Conservation (phyloP, 2,329 filamentous ascomycete species). For the Cytospora piceae region DNA sequence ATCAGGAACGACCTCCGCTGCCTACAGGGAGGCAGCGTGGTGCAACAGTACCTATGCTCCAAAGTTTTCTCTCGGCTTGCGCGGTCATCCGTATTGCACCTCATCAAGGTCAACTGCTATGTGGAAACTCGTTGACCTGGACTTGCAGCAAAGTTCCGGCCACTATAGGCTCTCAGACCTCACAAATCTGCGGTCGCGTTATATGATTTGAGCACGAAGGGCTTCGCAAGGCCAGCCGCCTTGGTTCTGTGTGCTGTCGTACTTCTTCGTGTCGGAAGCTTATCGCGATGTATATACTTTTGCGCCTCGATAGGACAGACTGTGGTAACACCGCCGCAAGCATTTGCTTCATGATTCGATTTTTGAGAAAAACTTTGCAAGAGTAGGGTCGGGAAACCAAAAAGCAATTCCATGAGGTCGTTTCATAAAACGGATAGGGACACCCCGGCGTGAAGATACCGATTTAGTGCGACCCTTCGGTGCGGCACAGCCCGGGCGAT, state of each 20-base stretch:
- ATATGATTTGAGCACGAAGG: not conserved
- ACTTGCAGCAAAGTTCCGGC: not conserved
- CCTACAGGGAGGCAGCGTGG: not conserved
- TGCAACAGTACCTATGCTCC: not conserved
- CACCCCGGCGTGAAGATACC: not conserved
- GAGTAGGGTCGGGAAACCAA: not conserved
- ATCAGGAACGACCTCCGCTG: not conserved
- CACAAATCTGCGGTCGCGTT: not conserved
- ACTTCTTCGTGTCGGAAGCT: not conserved
- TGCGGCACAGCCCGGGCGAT: slow-evolving; percentile 2
- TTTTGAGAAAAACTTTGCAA: not conserved
- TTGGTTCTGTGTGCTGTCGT: not conserved
- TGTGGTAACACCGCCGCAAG: not conserved
- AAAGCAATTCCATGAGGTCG: not conserved
- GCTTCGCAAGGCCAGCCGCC: not conserved
- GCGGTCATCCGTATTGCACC: not conserved
- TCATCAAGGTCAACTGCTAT: not conserved
- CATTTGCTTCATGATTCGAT: not conserved
- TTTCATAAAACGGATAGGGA: not conserved
- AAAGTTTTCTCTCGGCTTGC: not conserved
- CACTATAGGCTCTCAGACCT: not conserved
- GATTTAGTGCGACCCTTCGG: not conserved
- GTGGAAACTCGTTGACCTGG: not conserved
- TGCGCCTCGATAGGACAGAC: not conserved
- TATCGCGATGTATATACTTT: not conserved